phyloP scores from a whole-genome alignment of 768 basidiomycete species.

The Clavaria fumosa region DNA sequence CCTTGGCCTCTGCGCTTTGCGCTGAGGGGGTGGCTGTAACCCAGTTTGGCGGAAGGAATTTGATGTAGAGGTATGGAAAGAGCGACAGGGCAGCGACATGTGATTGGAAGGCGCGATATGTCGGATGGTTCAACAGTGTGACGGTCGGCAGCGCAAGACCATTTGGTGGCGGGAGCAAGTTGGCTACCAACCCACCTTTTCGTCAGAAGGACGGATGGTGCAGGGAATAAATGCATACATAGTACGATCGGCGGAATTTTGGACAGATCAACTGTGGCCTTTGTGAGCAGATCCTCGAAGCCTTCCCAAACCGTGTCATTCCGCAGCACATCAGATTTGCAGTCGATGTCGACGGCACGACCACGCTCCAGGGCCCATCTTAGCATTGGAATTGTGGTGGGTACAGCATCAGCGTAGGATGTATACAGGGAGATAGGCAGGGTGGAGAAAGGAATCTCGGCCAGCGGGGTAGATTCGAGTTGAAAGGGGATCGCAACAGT shows the following conservation, averaged over 20 bases:
- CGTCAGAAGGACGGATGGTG: constrained; percentile 6
- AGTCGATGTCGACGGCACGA: constrained; percentile 55
- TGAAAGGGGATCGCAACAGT: constrained; percentile 48
- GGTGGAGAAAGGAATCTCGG: constrained; percentile 23
- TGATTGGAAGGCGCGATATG: constrained; percentile 57
- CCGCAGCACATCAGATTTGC: constrained; percentile 34
- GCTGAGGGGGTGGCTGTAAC: constrained; percentile 36
- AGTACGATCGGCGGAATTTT: constrained; percentile 46
- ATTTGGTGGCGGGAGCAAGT: constrained; percentile 67
- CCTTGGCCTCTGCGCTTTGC: constrained; percentile 33
- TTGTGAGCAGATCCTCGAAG: constrained; percentile 58
- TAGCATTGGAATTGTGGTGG: constrained; percentile 38
- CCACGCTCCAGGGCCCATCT: constrained; percentile 50
- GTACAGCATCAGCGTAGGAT: constrained; percentile 33
- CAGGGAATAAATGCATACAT: constrained; percentile 25
- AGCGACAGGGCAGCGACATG: constrained; percentile 62
- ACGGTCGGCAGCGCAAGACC: constrained; percentile 58
- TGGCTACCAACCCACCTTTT: constrained; percentile 37
- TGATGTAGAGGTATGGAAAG: constrained; percentile 53
- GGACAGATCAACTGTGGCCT: constrained; percentile 33
- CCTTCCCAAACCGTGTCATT: constrained; percentile 37
- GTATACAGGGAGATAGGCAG: constrained; percentile 41
- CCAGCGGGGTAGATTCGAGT: constrained; percentile 31
- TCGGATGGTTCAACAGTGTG: constrained; percentile 64
- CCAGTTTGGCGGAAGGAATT: constrained; percentile 69